Evolutionary conservation across 2,329 filamentous ascomycete genomes (phyloP), one percentile per base, ranked within the genome.

Genomic region (Neofusicoccum sp.): DNA sequence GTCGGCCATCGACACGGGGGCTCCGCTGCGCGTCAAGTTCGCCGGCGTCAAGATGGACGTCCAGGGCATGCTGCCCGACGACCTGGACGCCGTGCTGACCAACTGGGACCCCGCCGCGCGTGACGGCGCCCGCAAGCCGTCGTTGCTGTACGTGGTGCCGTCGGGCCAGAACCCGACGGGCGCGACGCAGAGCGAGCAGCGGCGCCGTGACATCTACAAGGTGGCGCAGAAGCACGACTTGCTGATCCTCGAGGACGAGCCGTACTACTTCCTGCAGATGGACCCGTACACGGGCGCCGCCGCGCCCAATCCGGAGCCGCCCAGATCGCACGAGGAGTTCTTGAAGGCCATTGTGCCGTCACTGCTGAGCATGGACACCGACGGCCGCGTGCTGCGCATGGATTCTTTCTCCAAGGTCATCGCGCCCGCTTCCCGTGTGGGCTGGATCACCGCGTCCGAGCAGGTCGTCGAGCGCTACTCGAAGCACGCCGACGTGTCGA

Each of bases 331-430:
- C 59, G 84, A 88, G 3, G 87, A 89, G 9, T 97, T 97, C 74
- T 78, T 98, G 62, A 79, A 82, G 9, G 80, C 84, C 3, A 82
- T 96, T 5, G 81, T 91, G 4, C 91, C 92, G 0, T 89, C 89
- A 2, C 86, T 89, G 60, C 81, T 96, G 33, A 90, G 86, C 75
- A 82, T 97, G 68, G 93, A 97, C 71, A 81, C 85, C 1, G 92
- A 96, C 73, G 93, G 93, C 6, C 89, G 93, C 63, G 93, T 97
- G 36, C 82, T 96, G 78, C 89, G 93, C 36, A 84, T 97, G 76
- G 93, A 97, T 73, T 96, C 91, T 0, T 96, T 97, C 77, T 96
- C 90, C 69, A 97, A 97, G 78, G 90, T 96, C 1, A 82, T 96
- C 33, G 84, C 91, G 0, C 93, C 93, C 0, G 93, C 93, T 7